phyloP scores from a whole-genome alignment of 208 protist genomes.

The Crithidia fasciculata region DNA sequence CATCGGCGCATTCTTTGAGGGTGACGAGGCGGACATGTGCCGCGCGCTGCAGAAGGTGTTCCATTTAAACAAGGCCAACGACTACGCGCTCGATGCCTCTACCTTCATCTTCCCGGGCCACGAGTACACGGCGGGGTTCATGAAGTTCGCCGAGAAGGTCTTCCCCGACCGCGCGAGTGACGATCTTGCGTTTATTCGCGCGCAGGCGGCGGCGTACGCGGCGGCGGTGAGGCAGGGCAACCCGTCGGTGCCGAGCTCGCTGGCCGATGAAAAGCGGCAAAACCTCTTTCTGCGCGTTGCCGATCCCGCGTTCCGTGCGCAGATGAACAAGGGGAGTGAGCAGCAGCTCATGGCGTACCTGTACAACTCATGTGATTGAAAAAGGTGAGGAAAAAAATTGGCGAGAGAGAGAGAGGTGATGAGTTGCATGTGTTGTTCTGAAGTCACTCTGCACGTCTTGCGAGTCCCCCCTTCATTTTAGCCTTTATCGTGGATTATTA shows the following conservation, averaged over 20 bases:
- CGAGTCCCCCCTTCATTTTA: not conserved
- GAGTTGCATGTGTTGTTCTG: not conserved
- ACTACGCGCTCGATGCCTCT: conserved; percentile 38
- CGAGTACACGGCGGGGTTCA: conserved; percentile 90
- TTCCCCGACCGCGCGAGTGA: conserved; percentile 25
- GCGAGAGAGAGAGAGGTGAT: not conserved
- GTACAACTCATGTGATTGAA: conserved; percentile 83
- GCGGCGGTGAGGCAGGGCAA: conserved; percentile 41
- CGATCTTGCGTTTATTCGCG: conserved; percentile 58
- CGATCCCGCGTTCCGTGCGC: conserved; percentile 49
- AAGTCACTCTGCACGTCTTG: no score
- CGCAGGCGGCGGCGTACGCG: conserved; percentile 54
- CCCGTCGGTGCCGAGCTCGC: conserved; percentile 79
- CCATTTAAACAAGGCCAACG: conserved; percentile 43
- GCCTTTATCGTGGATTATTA: not conserved
- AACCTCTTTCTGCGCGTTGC: conserved; percentile 90
- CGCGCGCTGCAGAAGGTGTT: conserved; percentile 69
- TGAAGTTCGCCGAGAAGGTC: conserved; percentile 58
- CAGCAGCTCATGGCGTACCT: conserved; percentile 72
- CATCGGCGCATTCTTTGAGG: conserved; percentile 95
- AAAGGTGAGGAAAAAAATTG: not conserved
- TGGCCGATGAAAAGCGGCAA: conserved; percentile 82
- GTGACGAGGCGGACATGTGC: conserved; percentile 80
- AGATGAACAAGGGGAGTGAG: conserved; percentile 49
- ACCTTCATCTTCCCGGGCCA: conserved; percentile 89